These are phyloP conservation scores for Mytilinidion resinicola DNA, from an alignment of 495 filamentous ascomycete species.

Conservation along the genomic window DNA sequence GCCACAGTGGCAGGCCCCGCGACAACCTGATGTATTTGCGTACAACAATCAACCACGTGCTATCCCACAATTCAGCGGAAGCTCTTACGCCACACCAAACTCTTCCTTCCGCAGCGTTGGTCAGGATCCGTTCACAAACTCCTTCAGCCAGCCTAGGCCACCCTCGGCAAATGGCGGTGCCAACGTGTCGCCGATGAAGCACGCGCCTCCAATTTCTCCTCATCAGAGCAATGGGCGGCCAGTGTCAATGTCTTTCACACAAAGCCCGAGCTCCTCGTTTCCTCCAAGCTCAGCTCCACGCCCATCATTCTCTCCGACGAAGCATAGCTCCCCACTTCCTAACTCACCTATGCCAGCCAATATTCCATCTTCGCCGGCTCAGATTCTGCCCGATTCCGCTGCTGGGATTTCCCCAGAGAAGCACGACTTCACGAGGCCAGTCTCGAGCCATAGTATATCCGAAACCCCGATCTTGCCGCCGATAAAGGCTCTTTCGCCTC, in stretches of 20 bases:
- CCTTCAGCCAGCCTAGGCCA: constrained; percentile 15
- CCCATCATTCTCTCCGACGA: constrained; percentile 22
- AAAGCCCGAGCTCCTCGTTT: constrained; percentile 26
- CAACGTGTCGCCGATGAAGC: constrained; percentile 23
- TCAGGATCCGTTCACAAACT: constrained; percentile 2
- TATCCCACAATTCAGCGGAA: constrained; percentile 12
- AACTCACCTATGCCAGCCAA: background rate
- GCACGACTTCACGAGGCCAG: constrained; percentile 52
- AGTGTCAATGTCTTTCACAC: constrained; percentile 10
- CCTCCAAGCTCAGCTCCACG: constrained; percentile 13
- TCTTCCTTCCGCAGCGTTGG: constrained; percentile 1
- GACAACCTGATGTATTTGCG: background rate
- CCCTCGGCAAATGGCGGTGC: constrained; percentile 9
- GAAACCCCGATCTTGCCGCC: constrained; percentile 46
- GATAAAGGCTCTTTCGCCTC: constrained; percentile 45
- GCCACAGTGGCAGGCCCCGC: constrained; percentile 12
- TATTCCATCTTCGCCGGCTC: constrained; percentile 26
- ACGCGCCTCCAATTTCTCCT: constrained; percentile 21
- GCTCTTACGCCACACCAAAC: constrained; percentile 2
- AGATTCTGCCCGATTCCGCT: constrained; percentile 46
- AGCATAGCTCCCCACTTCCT: constrained; percentile 22
- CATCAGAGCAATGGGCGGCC: constrained; percentile 14
- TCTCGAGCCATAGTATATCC: constrained; percentile 43
- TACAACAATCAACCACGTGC: constrained; percentile 1
- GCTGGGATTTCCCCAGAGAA: constrained; percentile 74